Evolutionary conservation across 768 basidiomycete species (phyloP).

Genomic region (Podaxis mareebaensis): DNA sequence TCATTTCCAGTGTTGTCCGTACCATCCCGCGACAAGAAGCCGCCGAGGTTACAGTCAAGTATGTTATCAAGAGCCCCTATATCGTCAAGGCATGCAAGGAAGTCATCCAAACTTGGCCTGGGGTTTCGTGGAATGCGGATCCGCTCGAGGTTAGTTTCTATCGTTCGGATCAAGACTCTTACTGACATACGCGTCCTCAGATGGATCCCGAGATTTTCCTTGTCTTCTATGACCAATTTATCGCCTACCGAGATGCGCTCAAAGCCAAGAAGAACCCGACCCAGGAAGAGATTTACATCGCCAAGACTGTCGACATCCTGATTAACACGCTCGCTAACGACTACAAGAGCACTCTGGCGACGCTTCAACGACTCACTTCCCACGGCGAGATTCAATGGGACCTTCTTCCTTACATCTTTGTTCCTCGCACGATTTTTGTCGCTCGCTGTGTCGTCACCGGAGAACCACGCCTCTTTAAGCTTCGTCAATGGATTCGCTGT

Average conservation of each 20-base stretch:
- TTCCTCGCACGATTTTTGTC: constrained; percentile 52
- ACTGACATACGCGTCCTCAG: constrained; percentile 28
- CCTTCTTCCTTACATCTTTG: constrained; percentile 54
- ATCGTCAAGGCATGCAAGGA: constrained; percentile 59
- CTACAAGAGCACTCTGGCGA: constrained; percentile 47
- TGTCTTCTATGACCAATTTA: constrained; percentile 49
- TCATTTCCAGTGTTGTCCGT: constrained; percentile 46
- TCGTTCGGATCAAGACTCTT: neutral
- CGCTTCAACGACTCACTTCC: constrained; percentile 45
- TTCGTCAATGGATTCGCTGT: constrained; percentile 40
- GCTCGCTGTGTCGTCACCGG: constrained; percentile 54
- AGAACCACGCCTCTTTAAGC: constrained; percentile 49
- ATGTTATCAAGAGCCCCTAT: constrained; percentile 60
- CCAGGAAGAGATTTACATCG: constrained; percentile 40
- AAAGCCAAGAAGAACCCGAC: constrained; percentile 36
- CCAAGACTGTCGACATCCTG: constrained; percentile 50
- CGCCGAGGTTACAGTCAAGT: constrained; percentile 45
- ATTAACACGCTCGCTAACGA: constrained; percentile 50
- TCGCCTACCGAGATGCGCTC: constrained; percentile 42
- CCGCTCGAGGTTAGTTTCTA: constrained; percentile 47
- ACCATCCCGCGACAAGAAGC: constrained; percentile 42
- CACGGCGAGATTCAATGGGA: constrained; percentile 62
- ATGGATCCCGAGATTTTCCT: constrained; percentile 59
- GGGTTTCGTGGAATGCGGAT: constrained; percentile 61
- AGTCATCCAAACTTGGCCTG: constrained; percentile 57